phyloP scores from a whole-genome alignment of 179 eudicot genomes.

The Beta macrorhiza region DNA sequence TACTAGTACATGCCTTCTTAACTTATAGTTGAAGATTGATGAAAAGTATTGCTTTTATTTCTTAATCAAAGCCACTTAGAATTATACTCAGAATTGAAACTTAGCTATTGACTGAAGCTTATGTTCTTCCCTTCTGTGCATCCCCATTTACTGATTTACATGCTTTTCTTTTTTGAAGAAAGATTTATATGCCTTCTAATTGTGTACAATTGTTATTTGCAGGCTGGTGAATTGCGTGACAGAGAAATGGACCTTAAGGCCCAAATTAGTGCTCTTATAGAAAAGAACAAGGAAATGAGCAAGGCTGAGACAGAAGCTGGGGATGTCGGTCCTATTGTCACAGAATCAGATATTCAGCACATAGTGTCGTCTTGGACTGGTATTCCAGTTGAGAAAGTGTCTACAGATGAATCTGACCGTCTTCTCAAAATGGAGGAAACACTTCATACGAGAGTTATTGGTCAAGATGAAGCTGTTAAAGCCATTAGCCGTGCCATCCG shows the following conservation, averaged over 20 bases:
- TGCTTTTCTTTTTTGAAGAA: not conserved
- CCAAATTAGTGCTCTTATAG: constrained; percentile 56
- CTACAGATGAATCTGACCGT: constrained; percentile 72
- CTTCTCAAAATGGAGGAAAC: constrained; percentile 88
- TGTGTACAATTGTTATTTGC: not conserved
- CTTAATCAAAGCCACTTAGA: not conserved
- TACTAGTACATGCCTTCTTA: not conserved
- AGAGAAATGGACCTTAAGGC: constrained; percentile 69
- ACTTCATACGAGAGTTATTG: constrained; percentile 73
- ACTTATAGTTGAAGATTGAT: not conserved
- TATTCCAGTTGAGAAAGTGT: constrained; percentile 84
- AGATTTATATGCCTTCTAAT: not conserved
- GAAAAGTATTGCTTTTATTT: not conserved
- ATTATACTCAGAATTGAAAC: not conserved
- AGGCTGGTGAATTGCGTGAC: constrained; percentile 84
- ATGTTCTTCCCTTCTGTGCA: not conserved
- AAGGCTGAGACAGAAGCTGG: constrained; percentile 62
- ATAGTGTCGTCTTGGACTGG: constrained; percentile 95
- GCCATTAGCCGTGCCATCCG: constrained; percentile 92
- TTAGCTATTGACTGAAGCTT: not conserved
- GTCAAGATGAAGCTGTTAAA: constrained; percentile 93
- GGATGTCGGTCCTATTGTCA: constrained; percentile 59
- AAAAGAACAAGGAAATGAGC: constrained; percentile 67
- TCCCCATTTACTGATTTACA: not conserved
- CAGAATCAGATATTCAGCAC: constrained; percentile 76